These are phyloP conservation scores for Torulaspora indica DNA, from an alignment of 805 yeast genomes.

Conservation along the genomic window DNA sequence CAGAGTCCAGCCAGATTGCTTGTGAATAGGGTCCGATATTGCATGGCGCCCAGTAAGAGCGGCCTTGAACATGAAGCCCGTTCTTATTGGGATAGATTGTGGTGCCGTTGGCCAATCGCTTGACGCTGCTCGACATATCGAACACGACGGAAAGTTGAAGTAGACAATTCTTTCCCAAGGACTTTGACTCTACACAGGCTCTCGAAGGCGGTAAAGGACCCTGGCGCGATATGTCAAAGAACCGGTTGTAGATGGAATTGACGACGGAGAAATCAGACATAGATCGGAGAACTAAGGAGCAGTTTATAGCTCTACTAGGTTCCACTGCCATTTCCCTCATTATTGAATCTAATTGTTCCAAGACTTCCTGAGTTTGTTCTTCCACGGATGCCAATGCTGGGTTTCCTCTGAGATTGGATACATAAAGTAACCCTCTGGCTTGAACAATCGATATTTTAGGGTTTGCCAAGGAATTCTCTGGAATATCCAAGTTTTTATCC, in stretches of 20 bases:
- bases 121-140: constrained; percentile 26
- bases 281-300: constrained; percentile 55
- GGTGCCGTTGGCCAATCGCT: not conserved
- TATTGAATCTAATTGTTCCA: constrained; percentile 39
- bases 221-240: constrained; percentile 40
- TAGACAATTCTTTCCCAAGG: constrained; percentile 32
- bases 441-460: constrained; percentile 14
- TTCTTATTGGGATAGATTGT: constrained; percentile 37
- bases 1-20: constrained; percentile 46
- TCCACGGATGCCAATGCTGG: constrained; percentile 28
- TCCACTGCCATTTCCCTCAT: constrained; percentile 34
- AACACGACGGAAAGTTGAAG: constrained; percentile 59
- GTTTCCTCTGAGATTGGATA: constrained; percentile 43
- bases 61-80: constrained; percentile 87
- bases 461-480: not conserved
- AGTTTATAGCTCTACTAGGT: constrained; percentile 50
- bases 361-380: constrained; percentile 48
- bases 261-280: constrained; percentile 62
- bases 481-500: not conserved
- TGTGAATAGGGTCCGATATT: constrained; percentile 98
- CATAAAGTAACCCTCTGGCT: constrained; percentile 35
- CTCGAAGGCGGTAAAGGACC: constrained; percentile 81
- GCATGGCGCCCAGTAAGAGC: constrained; percentile 98
- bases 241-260: constrained; percentile 54
- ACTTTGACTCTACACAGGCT: constrained; percentile 65